Conservation (phyloP, 495 filamentous ascomycete species). For the Sabuloglossum arenarium region DNA sequence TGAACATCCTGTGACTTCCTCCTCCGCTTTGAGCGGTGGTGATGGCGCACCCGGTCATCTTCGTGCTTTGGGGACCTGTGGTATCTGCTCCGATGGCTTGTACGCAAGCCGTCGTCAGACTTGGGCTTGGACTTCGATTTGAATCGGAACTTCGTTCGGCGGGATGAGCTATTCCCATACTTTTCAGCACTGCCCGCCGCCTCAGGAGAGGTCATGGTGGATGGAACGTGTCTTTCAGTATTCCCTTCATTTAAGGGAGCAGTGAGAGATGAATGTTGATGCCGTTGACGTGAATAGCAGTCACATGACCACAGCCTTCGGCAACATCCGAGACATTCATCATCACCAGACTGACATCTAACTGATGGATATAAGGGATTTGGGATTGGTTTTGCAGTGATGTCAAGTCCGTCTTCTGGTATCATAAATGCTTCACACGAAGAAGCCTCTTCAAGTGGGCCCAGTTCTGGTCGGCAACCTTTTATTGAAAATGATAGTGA, state of each 20-base stretch:
- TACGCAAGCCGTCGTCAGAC: not conserved
- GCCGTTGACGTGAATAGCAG: too few relatives aligned
- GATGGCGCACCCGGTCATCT: not conserved
- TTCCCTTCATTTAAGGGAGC: not conserved
- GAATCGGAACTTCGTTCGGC: not conserved
- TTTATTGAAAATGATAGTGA: not conserved
- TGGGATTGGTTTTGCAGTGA: not conserved
- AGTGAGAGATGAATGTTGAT: not conserved
- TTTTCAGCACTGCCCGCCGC: not conserved
- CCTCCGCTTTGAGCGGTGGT: not conserved
- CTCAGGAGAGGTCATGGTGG: not conserved
- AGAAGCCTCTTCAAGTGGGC: not conserved
- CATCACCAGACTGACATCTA: not conserved
- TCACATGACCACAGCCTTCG: not conserved
- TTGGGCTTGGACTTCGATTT: not conserved
- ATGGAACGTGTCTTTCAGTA: not conserved
- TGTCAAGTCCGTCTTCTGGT: constrained; percentile 4
- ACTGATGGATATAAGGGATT: not conserved
- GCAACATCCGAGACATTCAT: not conserved
- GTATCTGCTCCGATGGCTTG: not conserved
- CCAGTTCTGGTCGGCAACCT: not conserved
- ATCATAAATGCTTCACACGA: not conserved
- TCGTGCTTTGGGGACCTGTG: not conserved
- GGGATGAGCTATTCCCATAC: not conserved
- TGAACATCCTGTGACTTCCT: not conserved